These are phyloP conservation scores for Brassica hybrid DNA, from an alignment of 441 rosid genomes.

Conservation along the genomic window DNA sequence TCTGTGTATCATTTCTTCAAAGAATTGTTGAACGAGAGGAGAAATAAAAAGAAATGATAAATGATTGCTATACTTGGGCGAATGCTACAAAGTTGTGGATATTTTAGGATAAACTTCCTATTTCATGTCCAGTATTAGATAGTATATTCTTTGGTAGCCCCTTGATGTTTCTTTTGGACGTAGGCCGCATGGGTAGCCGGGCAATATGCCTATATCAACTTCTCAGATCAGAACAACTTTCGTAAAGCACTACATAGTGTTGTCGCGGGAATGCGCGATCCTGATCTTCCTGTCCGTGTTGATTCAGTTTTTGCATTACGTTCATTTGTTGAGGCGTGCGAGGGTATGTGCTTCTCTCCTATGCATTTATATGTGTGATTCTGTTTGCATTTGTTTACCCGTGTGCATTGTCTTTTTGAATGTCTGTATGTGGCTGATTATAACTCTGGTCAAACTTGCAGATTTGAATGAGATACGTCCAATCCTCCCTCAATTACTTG, in stretches of 20 bases:
- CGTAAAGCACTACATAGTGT: conserved; percentile 85
- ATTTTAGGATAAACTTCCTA: too few species aligned
- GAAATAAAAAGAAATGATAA: too few species aligned
- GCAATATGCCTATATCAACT: conserved; percentile 87
- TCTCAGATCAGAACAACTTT: conserved; percentile 84
- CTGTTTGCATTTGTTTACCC: conserved; percentile 1
- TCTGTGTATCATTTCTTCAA: too few species aligned
- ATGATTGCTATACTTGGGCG: too few species aligned
- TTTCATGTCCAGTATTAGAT: too few species aligned
- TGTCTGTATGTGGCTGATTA: conserved; percentile 8
- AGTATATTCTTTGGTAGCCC: too few species aligned
- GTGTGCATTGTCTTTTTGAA: conserved; percentile 1
- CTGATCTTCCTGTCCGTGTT: conserved; percentile 97
- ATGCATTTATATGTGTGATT: conserved; percentile 12
- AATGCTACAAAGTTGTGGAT: too few species aligned
- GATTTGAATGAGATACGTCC: conserved; percentile 98
- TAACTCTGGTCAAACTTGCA: conserved; percentile 43
- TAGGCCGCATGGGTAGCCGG: conserved; percentile 99
- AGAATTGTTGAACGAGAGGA: too few species aligned
- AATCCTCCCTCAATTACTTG: conserved; percentile 95
- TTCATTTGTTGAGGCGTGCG: conserved; percentile 96
- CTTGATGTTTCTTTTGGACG: conserved; percentile 3
- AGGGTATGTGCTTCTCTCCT: conserved; percentile 55
- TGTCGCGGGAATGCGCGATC: conserved; percentile 93
- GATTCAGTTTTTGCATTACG: conserved; percentile 98